Base-by-base conservation (phyloP, 768 basidiomycete genomes). In the Amyloporia xantha region DNA sequence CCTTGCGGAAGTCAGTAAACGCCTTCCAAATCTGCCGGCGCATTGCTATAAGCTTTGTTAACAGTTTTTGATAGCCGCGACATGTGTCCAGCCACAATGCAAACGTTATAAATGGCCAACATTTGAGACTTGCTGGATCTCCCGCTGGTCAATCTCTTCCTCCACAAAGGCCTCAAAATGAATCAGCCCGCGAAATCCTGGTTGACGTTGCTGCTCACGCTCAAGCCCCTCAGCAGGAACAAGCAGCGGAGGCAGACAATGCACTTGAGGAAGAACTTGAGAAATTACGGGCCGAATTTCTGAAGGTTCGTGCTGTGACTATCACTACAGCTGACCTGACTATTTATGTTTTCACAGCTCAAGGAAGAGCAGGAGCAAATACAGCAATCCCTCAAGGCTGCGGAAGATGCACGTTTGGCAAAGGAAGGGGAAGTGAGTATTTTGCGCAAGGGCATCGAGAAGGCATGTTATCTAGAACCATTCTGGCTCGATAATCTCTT, bases 371-470 rank as follows among this genome's bases (percentile, higher is more conserved):
- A 84, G 55, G 59, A 66, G 33, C 66, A 68, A 49, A 68, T 77
- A 17, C 73, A 74, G 48, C 51, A 61, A 21, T 70, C 71, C 1
- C 61, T 81, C 41, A 68, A 74, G 51, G 69, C 70, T 33, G 78
- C 78, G 2, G 62, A 69, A 41, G 74, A 79, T 41, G 71, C 68
- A 6, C 79, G 73, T 51, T 69, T 78, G 35, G 65, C 71, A 26
- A 86, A 81, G 59, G 80, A 84, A 25, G 87, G 87, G 4, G 86
- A 90, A 67, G 84, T 84, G 5, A 72, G 72, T 13, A 77, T 83
- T 35, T 61, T 90, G 44, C 71, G 86, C 54, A 78, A 77, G 54
- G 75, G 65, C n/a, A 75, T 84, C 9, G 82, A 86, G 55, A 84
- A 82, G 73, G 87, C 84, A 57, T 44, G 54, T 51, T 2, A 27